phyloP scores from a whole-genome alignment of 129 eudicot species.

The Flaveria ramosissima region DNA sequence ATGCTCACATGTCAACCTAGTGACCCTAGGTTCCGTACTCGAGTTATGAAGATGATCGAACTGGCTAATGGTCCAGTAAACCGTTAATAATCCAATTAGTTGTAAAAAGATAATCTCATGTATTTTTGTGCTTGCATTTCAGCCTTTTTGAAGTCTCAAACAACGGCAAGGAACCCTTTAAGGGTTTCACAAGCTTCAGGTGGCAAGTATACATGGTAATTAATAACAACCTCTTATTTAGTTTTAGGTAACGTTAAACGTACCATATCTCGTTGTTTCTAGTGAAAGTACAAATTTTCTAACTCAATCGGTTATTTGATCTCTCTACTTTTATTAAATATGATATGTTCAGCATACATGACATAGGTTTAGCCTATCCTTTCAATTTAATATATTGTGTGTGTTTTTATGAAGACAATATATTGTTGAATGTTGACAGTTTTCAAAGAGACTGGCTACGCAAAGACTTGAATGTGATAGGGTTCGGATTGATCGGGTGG shows the following conservation, averaged over 20 bases:
- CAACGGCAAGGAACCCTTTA: conserved; percentile 62
- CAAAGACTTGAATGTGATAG: conserved; percentile 85
- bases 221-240: neutral
- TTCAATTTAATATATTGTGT: neutral
- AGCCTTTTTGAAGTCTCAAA: conserved; percentile 62
- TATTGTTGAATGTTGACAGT: conserved; percentile 26
- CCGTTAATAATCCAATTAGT: too few relatives aligned
- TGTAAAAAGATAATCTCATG: neutral
- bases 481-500: conserved; percentile 97
- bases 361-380: too few relatives aligned
- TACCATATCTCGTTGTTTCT: too few relatives aligned
- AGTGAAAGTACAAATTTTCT: too few relatives aligned
- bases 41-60: too few relatives aligned
- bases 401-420: neutral
- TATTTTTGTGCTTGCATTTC: conserved; percentile 20
- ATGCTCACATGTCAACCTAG: too few relatives aligned
- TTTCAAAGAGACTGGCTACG: conserved; percentile 90
- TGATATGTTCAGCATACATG: too few relatives aligned
- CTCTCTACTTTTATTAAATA: too few relatives aligned
- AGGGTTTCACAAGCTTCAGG: conserved; percentile 60
- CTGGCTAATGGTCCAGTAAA: too few relatives aligned
- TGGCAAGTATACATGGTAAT: conserved; percentile 76
- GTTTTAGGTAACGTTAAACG: neutral
- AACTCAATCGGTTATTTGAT: too few relatives aligned
- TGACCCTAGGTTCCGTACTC: too few relatives aligned